Base-by-base conservation (phyloP, 2,329 filamentous ascomycete species). In the Diaporthe citriasiana region DNA sequence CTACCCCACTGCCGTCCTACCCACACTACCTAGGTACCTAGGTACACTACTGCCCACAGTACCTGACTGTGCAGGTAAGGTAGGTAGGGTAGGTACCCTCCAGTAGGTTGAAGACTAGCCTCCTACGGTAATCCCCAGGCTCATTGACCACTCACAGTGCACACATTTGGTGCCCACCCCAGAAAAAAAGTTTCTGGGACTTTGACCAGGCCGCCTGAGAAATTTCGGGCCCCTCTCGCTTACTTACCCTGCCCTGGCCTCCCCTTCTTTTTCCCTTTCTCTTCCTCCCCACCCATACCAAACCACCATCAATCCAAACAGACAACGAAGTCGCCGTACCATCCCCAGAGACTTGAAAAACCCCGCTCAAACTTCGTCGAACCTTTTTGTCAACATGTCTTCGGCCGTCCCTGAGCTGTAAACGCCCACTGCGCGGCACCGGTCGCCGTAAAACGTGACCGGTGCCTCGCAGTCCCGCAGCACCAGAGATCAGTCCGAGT, bases 361-460 rank as follows among this genome's bases (percentile, higher is more conserved):
- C 77, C 78, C 55, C 69, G 79, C 78, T 76, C 81, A 87, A 89
- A 91, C 92, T 93, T 92, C 88, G 92, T 93, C 92, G 91, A 93
- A 87, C 86, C 78, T 83, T 81, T 80, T 72, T 72, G 77, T 78
- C 82, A 88, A 87, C 84, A 92, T 92, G 90, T 91, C 90, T 90
- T 91, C 88, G 92, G 91, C 92, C 89, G 87, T 93, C 92, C 92
- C 91, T 94, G 93, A 93, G 93, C 94, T 96, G 93, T 97, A 95
- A 95, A 94, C 90, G 86, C 90, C 91, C 92, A 92, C 93, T 95
- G 91, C 92, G 92, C 91, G 90, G 88, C 87, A 84, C 85, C 68
- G 51, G 84, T 88, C 85, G 82, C 84, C 84, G 82, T 79, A 81
- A 81, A 81, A 83, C 84, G 85, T 85, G 70, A 59, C 63, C 33